Evolutionary conservation across 2,329 filamentous ascomycete genomes (phyloP), one percentile per base, ranked within the genome.

Genomic region (Colletotrichum godetiae): DNA sequence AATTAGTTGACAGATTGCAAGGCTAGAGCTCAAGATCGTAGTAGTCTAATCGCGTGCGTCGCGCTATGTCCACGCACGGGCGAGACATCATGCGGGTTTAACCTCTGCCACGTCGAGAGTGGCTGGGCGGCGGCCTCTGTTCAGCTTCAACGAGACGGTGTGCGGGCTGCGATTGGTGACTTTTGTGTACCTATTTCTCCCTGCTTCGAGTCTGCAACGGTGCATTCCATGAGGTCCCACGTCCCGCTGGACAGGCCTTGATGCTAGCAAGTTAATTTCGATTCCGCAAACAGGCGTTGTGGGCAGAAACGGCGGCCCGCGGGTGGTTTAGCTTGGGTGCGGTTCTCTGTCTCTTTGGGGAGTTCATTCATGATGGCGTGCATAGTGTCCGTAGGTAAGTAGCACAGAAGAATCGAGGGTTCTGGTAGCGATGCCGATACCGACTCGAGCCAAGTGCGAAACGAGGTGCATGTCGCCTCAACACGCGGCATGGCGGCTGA

Each of bases 181-280:
- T n/a, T 37, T 49, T 37, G 15, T 22, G 37, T 15, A 42, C 27
- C 35, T 1, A 35, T 57, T 33, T 68, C 46, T 63, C 55, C 42
- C 42, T 49, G 42, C 42, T 49, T n/a, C 59, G 53, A 35, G 71
- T 67, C 61, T 73, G 67, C 71, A 73, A 71, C 67, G 61, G 67
- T 61, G 37, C 71, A 73, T 71, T 73, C 70, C 60, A 19, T 31
- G 7, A 56, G 57, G 6, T 73, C 22, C 71, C 71, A 56, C 61
- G 55, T 72, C 37, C 46, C 59, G 52, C 37, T 33, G 49, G n/a
- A 37, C 37, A 31, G 58, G 53, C 42, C 37, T 22, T 42, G 29
- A 12, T 62, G 13, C 58, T 29, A 24, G 58, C 5, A 19, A 29
- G 19, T n/a, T 8, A 49, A 49, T 49, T 13, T 24, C 27, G 13